These are phyloP conservation scores for Solanum appendiculatum DNA, from an alignment of 257 asterid species.

Conservation along the genomic window DNA sequence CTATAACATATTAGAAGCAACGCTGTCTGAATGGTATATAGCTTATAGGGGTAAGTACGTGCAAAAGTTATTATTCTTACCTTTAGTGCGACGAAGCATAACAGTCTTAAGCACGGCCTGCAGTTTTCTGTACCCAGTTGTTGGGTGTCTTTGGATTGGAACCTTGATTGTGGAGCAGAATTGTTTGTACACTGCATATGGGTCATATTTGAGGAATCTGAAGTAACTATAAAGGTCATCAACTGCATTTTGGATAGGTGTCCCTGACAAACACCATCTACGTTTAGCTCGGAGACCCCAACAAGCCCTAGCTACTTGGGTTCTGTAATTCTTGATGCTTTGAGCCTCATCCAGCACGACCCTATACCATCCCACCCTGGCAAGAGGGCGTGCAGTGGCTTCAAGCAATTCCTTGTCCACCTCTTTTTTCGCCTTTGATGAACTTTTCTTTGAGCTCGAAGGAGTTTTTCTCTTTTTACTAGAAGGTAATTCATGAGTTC, in stretches of 20 bases:
- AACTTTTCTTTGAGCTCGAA: slow-evolving; percentile 35
- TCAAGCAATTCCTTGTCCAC: slow-evolving; percentile 44
- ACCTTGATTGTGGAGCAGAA: slow-evolving; percentile 68
- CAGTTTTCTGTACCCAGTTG: slow-evolving; percentile 69
- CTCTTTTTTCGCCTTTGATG: slow-evolving; percentile 55
- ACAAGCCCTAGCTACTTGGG: slow-evolving; percentile 97
- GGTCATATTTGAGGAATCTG: slow-evolving; percentile 91
- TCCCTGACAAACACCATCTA: slow-evolving; percentile 98
- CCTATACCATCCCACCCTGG: slow-evolving; percentile 96
- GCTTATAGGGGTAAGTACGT: background rate
- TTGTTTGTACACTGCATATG: slow-evolving; percentile 62
- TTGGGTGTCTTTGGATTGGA: slow-evolving; percentile 76
- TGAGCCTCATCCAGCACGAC: slow-evolving; percentile 98
- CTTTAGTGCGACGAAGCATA: slow-evolving; percentile 96
- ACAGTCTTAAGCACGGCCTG: slow-evolving; percentile 92
- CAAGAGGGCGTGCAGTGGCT: slow-evolving; percentile 71
- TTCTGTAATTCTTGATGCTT: slow-evolving; percentile 88
- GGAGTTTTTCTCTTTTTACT: slow-evolving; percentile 55
- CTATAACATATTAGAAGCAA: background rate
- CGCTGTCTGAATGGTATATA: background rate
- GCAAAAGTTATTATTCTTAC: slow-evolving; percentile 18
- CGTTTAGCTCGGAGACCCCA: slow-evolving; percentile 99
- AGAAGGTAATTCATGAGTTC: slow-evolving; percentile 19
- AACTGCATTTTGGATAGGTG: slow-evolving; percentile 93
- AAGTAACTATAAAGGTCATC: slow-evolving; percentile 97